phyloP scores from a whole-genome alignment of 371 early-diverging fungal genomes.

The Zychaea mexicana region DNA sequence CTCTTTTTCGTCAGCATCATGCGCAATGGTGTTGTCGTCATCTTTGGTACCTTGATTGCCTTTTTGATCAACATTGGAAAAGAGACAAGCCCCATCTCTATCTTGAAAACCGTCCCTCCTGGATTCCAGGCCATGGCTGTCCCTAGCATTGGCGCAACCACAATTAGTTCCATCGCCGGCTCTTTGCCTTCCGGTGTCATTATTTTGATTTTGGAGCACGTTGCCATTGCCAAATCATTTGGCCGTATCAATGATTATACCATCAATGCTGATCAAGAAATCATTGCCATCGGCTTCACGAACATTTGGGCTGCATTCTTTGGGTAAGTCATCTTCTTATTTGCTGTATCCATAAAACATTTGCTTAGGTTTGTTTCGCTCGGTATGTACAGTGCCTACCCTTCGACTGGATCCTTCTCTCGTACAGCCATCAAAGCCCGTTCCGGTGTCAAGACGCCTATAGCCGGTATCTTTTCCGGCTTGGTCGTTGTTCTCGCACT shows the following conservation, averaged over 20 bases:
- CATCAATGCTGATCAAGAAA: conserved; percentile 78
- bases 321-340: conserved; percentile 50
- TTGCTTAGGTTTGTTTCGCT: background rate
- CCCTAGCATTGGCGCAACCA: conserved; percentile 40
- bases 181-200: conserved; percentile 68
- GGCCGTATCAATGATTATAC: conserved; percentile 70
- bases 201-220: conserved; percentile 81
- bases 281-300: conserved; percentile 82
- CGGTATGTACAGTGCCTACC: conserved; percentile 30
- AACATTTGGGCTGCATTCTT: conserved; percentile 85
- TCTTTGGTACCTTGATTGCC: conserved; percentile 47
- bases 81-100: conserved; percentile 45
- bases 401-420: conserved; percentile 52
- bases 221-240: conserved; percentile 83
- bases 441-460: conserved; percentile 82
- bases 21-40: conserved; percentile 49
- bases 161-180: conserved; percentile 46
- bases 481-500: conserved; percentile 78
- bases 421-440: conserved; percentile 75
- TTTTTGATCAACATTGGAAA: conserved; percentile 48
- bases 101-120: conserved; percentile 70
- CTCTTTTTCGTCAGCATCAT: conserved; percentile 55
- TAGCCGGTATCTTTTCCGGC: conserved; percentile 78
- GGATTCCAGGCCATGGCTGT: conserved; percentile 66
- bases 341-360: too few relatives aligned